Evolutionary conservation across 202 grass and related monocot genomes (phyloP).

Genomic region (Bolboschoenoplectus hybrid): DNA sequence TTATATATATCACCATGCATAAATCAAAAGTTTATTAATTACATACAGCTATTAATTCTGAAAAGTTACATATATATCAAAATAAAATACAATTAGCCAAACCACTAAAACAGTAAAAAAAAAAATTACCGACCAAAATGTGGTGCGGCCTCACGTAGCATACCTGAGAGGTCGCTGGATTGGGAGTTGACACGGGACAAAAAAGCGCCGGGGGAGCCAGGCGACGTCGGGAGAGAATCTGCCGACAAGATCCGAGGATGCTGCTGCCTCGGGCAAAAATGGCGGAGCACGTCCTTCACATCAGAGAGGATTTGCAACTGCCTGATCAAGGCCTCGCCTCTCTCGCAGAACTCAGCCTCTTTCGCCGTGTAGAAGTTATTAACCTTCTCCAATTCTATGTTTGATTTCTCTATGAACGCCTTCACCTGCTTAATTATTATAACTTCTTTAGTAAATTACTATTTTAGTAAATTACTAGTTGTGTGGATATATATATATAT

Average conservation of each 20-base stretch:
- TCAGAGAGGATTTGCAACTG: conserved; percentile 89
- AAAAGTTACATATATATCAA: neutral
- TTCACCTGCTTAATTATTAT: conserved; percentile 27
- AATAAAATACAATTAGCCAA: neutral
- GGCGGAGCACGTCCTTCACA: conserved; percentile 47
- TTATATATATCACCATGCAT: neutral
- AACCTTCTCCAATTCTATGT: conserved; percentile 85
- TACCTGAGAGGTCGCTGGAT: conserved; percentile 32
- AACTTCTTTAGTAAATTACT: neutral
- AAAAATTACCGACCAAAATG: neutral
- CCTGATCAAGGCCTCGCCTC: conserved; percentile 62
- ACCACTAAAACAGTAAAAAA: neutral
- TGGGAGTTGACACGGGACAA: conserved; percentile 9
- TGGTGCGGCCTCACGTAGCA: neutral
- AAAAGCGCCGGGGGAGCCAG: neutral
- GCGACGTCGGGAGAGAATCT: neutral
- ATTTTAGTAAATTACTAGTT: neutral
- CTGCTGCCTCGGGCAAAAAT: conserved; percentile 17
- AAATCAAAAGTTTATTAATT: neutral
- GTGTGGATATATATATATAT: neutral
- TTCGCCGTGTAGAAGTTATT: conserved; percentile 82
- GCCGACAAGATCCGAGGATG: neutral
- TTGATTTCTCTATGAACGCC: conserved; percentile 62
- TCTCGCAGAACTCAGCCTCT: conserved; percentile 75
- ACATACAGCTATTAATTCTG: neutral